Percentiles rank a stretch among this genome's conserved stretches.
These are phyloP conservation scores for Puccinia novopanici DNA, from an alignment of 1,284 basidiomycete species.

Conservation along the genomic window DNA sequence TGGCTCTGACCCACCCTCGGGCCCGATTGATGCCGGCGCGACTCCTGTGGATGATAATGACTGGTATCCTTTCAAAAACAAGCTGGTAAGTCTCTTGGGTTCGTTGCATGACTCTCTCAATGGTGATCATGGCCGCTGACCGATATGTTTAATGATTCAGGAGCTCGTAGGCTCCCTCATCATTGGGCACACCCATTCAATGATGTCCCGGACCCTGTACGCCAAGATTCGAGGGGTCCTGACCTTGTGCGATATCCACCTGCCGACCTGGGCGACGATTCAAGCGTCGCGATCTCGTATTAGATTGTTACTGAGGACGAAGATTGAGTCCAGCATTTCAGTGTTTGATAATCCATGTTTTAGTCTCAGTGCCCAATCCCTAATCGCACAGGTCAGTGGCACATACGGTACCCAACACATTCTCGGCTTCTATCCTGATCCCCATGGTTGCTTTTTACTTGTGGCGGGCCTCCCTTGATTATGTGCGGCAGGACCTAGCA, in stretches of 20 bases:
- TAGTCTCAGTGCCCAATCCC: background rate
- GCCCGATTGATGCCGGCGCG: background rate
- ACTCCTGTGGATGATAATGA: background rate
- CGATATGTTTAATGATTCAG: conserved; percentile 54
- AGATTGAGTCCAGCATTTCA: background rate
- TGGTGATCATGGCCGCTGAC: too few relatives aligned
- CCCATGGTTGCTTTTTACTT: too few relatives aligned
- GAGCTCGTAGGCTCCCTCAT: conserved; percentile 3
- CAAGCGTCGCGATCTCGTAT: background rate
- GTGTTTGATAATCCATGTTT: conserved; percentile 1
- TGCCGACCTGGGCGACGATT: background rate
- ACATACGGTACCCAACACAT: background rate
- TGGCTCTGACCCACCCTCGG: background rate
- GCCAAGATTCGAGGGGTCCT: background rate
- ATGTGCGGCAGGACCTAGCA: background rate
- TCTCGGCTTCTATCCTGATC: too few relatives aligned
- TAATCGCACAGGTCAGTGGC: background rate
- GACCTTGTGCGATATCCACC: background rate
- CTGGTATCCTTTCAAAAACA: background rate
- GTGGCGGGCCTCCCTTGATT: too few relatives aligned
- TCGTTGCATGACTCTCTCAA: too few relatives aligned
- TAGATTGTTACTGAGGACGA: background rate
- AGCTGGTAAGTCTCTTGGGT: background rate
- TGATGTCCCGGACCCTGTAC: background rate
- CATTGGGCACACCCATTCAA: background rate